phyloP scores from a whole-genome alignment of 140 eudicot genomes.

The Oenanthe javanica region DNA sequence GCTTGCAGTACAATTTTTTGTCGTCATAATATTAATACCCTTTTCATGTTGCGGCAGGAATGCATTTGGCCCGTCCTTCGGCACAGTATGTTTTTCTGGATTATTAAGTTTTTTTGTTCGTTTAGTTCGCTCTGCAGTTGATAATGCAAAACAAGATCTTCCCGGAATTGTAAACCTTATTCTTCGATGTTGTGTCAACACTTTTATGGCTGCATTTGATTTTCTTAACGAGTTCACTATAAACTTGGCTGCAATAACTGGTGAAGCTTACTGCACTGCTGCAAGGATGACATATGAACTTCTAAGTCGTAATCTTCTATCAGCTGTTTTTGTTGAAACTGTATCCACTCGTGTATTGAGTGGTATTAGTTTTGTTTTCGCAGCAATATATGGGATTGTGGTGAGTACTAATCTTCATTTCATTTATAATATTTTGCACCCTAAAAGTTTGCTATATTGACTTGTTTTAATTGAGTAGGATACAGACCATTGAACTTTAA shows the following conservation, averaged over 20 bases:
- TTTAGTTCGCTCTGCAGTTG: slow-evolving; percentile 72
- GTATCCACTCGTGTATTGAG: slow-evolving; percentile 75
- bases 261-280: slow-evolving; percentile 89
- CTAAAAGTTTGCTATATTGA: not conserved
- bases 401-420: slow-evolving; percentile 34
- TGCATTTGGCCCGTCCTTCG: slow-evolving; percentile 12
- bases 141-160: slow-evolving; percentile 76
- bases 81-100: slow-evolving; percentile 92
- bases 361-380: slow-evolving; percentile 62
- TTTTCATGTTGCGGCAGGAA: not conserved
- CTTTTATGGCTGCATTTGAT: slow-evolving; percentile 60
- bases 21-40: slow-evolving; percentile 10
- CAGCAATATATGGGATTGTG: slow-evolving; percentile 79
- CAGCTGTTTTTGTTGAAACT: slow-evolving; percentile 79
- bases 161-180: slow-evolving; percentile 54
- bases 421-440: not conserved
- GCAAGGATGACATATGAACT: slow-evolving; percentile 91
- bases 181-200: slow-evolving; percentile 68
- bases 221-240: slow-evolving; percentile 88
- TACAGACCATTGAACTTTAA: not conserved
- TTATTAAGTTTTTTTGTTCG: slow-evolving; percentile 54
- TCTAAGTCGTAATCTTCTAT: slow-evolving; percentile 82
- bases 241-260: slow-evolving; percentile 92
- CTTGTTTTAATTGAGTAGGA: not conserved
- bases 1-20: slow-evolving; percentile 8